Evolutionary conservation across 1,284 basidiomycete species (phyloP), one percentile per base, ranked within the genome.

Genomic region (Heterobasidion annosum): DNA sequence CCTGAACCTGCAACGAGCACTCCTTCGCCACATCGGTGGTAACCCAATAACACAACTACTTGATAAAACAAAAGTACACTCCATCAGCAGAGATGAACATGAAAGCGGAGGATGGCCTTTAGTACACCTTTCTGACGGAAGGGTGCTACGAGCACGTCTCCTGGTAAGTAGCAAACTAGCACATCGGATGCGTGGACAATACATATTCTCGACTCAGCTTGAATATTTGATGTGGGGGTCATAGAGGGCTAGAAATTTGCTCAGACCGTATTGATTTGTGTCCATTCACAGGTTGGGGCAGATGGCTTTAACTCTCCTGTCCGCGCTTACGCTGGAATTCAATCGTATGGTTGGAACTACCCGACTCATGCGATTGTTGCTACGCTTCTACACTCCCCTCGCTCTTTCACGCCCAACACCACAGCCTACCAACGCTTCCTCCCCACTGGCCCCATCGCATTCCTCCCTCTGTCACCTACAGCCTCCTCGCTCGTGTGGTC

Each of bases 261-360:
- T 40, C n/a, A 40, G 3, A 7, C 6, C 37, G 7, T n/a, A 47
- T 18, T 50, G 8, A 37, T 8, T n/a, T 50, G 48, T 3, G 10
- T 34, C n/a, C 15, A 8, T 25, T 37, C 13, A n/a, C 12, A 95
- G 86, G 82, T 99, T 44, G 96, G 97, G 19, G 97, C 97, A 7
- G 97, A 99, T 64, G 97, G 97, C 0, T 85, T 85, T 65, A 95
- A 94, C 66, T 98, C 94, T 1, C 96, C 96, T 8, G 97, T 98
- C 15, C 83, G 94, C 50, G 70, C 82, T 44, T 98, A 90, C 65
- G 88, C 95, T 0, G 76, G 85, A 12, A 98, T 98, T 56, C 76
- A 87, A 44, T 89, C 92, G 0, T 95, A 86, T 63, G 96, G 96
- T 2, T 97, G 95, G 88, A 78, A 85, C 0, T 99, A 99, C 70